Base-by-base conservation (phyloP, 2,329 filamentous ascomycete genomes). In the Diplodia intermedia region DNA sequence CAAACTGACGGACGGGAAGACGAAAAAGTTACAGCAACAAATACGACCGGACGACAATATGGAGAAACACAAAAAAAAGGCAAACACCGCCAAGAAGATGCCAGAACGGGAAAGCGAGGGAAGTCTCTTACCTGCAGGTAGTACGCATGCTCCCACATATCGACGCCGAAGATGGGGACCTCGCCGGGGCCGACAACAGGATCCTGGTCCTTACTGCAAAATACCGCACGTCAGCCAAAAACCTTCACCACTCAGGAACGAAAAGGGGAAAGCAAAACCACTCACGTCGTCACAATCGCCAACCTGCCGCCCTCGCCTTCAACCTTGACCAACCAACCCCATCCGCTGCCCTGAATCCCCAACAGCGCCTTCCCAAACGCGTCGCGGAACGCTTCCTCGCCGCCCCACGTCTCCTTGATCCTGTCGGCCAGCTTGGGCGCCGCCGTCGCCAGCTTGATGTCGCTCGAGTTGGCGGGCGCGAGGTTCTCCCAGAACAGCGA, bases 131-230 rank as follows among this genome's bases (percentile, higher is more conserved):
- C 88, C 84, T 92, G 92, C 20, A 96, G 81, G 76, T 97, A 97
- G 77, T 96, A 97, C 0, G 93, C 93, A 82, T 97, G 93, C 82
- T 97, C 93, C 93, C 92, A 96, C 88, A 96, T 94, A 77, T 97
- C 93, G 2, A 97, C 84, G 0, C 92, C 92, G 52, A 93, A 84
- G 23, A 97, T 81, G 9, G 90, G 90, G n/a, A 87, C 85, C 71
- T 89, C 86, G 4, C 77, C 78, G 50, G 86, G 85, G 18, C 83
- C 82, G 73, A 90, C 86, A 4, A 92, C 86, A 1, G 90, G 89
- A 75, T 96, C 93, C 82, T 97, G 93, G 76, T 97, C 92, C 78
- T 93, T 92, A n/a, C 62, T 65, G 15, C 18, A 53, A 31, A 7
- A 47, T 3, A 18, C 1, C 31, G 20, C 18, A 43, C 33, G 20